A percentile compares a stretch with the other conserved stretches of the same genome.
These are phyloP conservation scores for Lolium rigidum DNA, from an alignment of 176 grass and related monocot species.

Conservation along the genomic window DNA sequence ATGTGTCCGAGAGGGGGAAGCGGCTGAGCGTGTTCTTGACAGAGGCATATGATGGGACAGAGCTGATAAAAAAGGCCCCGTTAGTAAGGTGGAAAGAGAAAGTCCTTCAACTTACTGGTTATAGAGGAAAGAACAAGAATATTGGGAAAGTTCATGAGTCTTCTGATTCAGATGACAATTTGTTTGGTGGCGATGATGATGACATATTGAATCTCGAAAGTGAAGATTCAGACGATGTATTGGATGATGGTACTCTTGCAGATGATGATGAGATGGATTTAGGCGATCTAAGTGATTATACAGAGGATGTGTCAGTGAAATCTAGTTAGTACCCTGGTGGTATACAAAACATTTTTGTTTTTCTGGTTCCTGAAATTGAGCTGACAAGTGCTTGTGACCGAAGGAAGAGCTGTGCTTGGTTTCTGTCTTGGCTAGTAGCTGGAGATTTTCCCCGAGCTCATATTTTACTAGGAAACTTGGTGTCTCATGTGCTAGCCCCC, in stretches of 20 bases:
- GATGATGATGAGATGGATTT: slow-evolving; percentile 73
- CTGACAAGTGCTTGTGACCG: background rate
- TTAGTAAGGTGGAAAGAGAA: slow-evolving; percentile 82
- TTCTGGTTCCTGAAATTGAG: background rate
- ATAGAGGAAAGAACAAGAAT: slow-evolving; percentile 73
- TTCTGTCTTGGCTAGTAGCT: background rate
- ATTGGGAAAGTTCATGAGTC: slow-evolving; percentile 39
- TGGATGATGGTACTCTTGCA: slow-evolving; percentile 43
- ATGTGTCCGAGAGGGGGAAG: slow-evolving; percentile 88
- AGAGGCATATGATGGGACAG: slow-evolving; percentile 76
- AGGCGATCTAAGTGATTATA: slow-evolving; percentile 47
- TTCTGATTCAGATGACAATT: slow-evolving; percentile 49
- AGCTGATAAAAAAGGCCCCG: slow-evolving; percentile 63
- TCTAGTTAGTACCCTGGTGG: slow-evolving; percentile 13
- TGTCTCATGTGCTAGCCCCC: slow-evolving; percentile 5
- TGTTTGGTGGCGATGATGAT: slow-evolving; percentile 29
- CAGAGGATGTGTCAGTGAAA: slow-evolving; percentile 36
- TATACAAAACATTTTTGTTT: background rate
- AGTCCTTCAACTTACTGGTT: slow-evolving; percentile 64
- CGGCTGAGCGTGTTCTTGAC: slow-evolving; percentile 78
- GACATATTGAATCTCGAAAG: slow-evolving; percentile 50
- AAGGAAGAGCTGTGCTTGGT: background rate
- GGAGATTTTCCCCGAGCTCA: background rate
- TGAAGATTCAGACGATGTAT: slow-evolving; percentile 44
- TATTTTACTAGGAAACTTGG: background rate